Conservation (phyloP, 75 land plant species). For the Sequoiadendron giganteum region DNA sequence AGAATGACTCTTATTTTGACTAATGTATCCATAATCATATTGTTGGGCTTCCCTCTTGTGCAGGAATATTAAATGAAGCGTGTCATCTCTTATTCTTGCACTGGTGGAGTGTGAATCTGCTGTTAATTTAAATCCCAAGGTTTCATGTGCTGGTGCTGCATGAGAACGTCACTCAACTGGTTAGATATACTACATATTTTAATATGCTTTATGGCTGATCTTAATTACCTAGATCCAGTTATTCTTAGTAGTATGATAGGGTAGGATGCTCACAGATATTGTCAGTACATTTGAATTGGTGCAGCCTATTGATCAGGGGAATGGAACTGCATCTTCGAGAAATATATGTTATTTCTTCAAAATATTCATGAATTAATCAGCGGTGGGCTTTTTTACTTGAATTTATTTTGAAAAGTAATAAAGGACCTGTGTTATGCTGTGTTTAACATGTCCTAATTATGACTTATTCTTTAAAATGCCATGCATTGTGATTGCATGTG, state of each 20-base stretch:
- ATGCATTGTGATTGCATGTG: conserved; percentile 15
- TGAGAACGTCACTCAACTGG: neutral
- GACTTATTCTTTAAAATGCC: conserved; percentile 8
- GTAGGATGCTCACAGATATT: neutral
- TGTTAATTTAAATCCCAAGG: conserved; percentile 1
- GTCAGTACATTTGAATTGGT: neutral
- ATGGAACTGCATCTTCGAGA: too few species aligned
- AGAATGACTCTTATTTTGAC: neutral
- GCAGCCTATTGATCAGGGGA: neutral
- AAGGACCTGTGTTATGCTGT: neutral
- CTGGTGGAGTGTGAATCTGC: conserved; percentile 6
- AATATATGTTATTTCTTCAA: neutral
- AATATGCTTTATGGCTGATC: conserved; percentile 1
- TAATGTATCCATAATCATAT: conserved; percentile 1
- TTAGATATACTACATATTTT: conserved; percentile 3
- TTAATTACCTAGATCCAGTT: neutral
- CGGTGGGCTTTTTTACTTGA: neutral
- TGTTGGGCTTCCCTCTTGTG: conserved; percentile 1
- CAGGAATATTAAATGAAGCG: conserved; percentile 8
- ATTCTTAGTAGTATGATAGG: neutral
- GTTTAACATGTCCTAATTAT: neutral
- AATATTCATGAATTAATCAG: neutral
- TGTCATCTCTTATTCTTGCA: conserved; percentile 10
- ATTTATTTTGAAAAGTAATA: neutral
- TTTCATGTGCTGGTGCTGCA: neutral